Base-by-base conservation (phyloP, 192 early-diverging fungal species). In the Gigaspora rosea region DNA sequence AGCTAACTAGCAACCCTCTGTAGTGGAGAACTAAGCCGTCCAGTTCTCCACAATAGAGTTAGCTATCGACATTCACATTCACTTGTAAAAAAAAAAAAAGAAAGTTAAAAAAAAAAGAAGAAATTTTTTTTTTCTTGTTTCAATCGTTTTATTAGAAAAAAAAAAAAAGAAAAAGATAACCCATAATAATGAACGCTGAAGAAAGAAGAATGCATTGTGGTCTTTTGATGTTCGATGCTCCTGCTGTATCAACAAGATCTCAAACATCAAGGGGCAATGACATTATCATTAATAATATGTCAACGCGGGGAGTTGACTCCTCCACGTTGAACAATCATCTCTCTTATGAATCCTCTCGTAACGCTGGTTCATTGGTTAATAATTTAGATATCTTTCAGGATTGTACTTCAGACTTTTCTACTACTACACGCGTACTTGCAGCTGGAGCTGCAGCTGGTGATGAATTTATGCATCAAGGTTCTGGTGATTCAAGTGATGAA, bases 401-500 rank as follows among this genome's bases (percentile, higher is more conserved):
- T 50, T n/a, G 48, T 22, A 49, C 4, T 65, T 8, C n/a, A 3
- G 66, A 69, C 4, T 69, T 69, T 50, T 48, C 36, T 9, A n/a
- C 46, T 13, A n/a, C 66, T 11, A 36, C 32, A 8, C 54, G 47
- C 11, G 71, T 33, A 0, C 51, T 76, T 0, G 62, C 75, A 9
- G 75, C 75, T 27, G 75, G 75, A 13, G 75, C 75, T 0, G 75
- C 75, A 8, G 64, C 64, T 57, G 64, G 75, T 47, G 35, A 67
- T 10, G 73, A 75, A 12, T 12, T 33, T 10, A 62, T 32, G 13
- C 22, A 62, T 66, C 64, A 65, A 63, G 47, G 10, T 32, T 15
- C 8, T 11, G n/a, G 2, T 35, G 32, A 63, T 49, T 15, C 18
- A 15, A 13, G 15, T 27, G 33, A 64, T 54, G 7, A n/a, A n/a